A percentile compares a stretch with the other conserved stretches of the same genome.
These are phyloP conservation scores for Wickerhamia fluorescens DNA, from an alignment of 805 yeast genomes.

Conservation along the genomic window DNA sequence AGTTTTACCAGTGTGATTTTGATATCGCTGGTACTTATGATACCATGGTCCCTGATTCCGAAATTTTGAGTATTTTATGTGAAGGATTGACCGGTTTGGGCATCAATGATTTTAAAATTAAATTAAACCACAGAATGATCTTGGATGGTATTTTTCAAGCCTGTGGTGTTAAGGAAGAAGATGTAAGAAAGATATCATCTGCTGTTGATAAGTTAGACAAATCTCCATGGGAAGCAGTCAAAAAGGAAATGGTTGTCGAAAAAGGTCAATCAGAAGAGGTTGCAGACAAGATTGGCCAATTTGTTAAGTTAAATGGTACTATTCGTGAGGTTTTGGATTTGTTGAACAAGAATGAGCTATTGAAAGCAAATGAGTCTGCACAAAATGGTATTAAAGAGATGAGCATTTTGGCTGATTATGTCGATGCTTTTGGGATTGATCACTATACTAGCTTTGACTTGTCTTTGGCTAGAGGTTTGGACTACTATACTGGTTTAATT, in stretches of 20 bases:
- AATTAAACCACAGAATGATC: constrained; percentile 91
- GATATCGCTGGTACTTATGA: constrained; percentile 94
- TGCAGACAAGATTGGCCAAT: constrained; percentile 89
- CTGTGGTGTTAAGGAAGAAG: constrained; percentile 91
- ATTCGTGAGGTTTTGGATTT: constrained; percentile 51
- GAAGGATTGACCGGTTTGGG: constrained; percentile 84
- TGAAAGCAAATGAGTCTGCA: constrained; percentile 65
- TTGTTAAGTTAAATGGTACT: constrained; percentile 80
- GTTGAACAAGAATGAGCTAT: constrained; percentile 50
- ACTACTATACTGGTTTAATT: constrained; percentile 94
- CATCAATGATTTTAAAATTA: constrained; percentile 81
- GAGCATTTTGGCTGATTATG: constrained; percentile 63
- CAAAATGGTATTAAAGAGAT: constrained; percentile 77
- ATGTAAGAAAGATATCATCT: constrained; percentile 85
- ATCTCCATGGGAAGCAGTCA: constrained; percentile 91
- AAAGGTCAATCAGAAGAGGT: constrained; percentile 87
- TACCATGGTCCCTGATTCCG: constrained; percentile 94
- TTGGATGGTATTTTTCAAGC: constrained; percentile 93
- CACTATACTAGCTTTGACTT: constrained; percentile 74
- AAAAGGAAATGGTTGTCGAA: constrained; percentile 85
- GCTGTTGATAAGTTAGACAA: constrained; percentile 97
- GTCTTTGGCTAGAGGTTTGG: constrained; percentile 95
- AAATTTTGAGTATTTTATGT: constrained; percentile 69
- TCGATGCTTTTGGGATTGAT: constrained; percentile 75
- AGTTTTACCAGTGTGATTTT: constrained; percentile 97